phyloP scores from a whole-genome alignment of 2,329 filamentous ascomycete species.

The Trichothecium sympodiale region DNA sequence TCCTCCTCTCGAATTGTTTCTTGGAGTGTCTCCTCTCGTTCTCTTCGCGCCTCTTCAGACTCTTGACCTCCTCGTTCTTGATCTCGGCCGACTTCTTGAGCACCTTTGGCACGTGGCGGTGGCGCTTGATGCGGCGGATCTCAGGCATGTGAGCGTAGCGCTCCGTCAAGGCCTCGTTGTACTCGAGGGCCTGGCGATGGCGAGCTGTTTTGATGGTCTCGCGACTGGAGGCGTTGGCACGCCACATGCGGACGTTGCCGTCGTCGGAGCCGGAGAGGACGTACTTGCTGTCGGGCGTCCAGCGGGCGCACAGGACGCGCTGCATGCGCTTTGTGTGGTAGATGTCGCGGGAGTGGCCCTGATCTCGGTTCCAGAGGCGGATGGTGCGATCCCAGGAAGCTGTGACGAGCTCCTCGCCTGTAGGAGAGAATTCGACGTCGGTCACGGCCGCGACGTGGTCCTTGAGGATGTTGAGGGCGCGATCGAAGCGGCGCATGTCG shows the following conservation, averaged over 20 bases:
- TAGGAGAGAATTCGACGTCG: constrained; percentile 92
- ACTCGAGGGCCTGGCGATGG: constrained; percentile 82
- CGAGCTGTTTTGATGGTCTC: constrained; percentile 77
- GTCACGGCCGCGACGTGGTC: constrained; percentile 87
- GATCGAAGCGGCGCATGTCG: constrained; percentile 83
- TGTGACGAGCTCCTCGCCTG: constrained; percentile 84
- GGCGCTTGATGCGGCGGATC: constrained; percentile 77
- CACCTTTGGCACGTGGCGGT: constrained; percentile 83
- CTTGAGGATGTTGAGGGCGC: constrained; percentile 80
- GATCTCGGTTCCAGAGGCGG: constrained; percentile 68
- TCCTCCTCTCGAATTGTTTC: constrained; percentile 65
- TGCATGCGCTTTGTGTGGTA: constrained; percentile 99
- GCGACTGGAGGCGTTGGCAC: constrained; percentile 71
- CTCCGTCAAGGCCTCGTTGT: constrained; percentile 74
- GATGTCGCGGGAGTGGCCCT: constrained; percentile 80
- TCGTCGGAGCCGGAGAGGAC: constrained; percentile 87
- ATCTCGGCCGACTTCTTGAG: constrained; percentile 96
- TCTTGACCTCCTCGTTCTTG: constrained; percentile 77
- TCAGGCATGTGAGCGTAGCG: constrained; percentile 95
- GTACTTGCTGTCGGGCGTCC: constrained; percentile 84
- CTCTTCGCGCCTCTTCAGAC: constrained; percentile 84
- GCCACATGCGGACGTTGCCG: constrained; percentile 80
- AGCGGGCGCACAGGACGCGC: constrained; percentile 74
- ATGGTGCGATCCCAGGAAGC: constrained; percentile 81
- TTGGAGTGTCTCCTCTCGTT: constrained; percentile 87